Conservation (phyloP, 2,329 filamentous ascomycete genomes). For the Drechslerella coelobrocha region DNA sequence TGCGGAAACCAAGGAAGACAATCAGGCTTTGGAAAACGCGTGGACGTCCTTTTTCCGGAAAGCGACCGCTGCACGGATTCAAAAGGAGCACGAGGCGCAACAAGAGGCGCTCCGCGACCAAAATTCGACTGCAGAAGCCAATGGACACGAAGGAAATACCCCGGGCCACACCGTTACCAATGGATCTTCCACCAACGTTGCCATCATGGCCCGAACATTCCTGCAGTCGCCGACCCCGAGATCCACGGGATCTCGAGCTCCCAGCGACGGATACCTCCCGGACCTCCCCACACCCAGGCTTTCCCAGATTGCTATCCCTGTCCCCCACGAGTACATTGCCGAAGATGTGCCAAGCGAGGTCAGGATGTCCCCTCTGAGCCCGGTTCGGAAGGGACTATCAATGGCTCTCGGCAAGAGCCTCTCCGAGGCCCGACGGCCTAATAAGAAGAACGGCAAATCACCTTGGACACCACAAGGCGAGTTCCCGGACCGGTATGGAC, state of each 20-base stretch:
- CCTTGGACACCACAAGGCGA: conserved; percentile 32
- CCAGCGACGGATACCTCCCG: conserved; percentile 37
- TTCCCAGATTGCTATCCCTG: conserved; percentile 40
- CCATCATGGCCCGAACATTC: conserved; percentile 44
- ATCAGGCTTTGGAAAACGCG: conserved; percentile 57
- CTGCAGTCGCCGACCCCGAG: conserved; percentile 39
- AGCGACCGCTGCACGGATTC: conserved; percentile 61
- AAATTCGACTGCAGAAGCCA: neutral
- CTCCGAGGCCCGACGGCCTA: conserved; percentile 34
- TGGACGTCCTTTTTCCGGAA: conserved; percentile 80
- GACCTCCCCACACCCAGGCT: conserved; percentile 27
- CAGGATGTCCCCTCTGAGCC: conserved; percentile 35
- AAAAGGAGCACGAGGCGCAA: conserved; percentile 62
- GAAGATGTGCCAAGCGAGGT: conserved; percentile 24
- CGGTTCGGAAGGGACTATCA: conserved; percentile 14
- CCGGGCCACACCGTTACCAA: conserved; percentile 20
- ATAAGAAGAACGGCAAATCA: conserved; percentile 31
- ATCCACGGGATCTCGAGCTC: conserved; percentile 34
- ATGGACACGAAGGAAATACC: conserved; percentile 14
- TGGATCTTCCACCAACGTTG: conserved; percentile 11
- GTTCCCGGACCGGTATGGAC: conserved; percentile 33
- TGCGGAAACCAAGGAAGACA: conserved; percentile 53
- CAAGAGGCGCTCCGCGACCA: conserved; percentile 29
- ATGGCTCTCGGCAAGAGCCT: conserved; percentile 30
- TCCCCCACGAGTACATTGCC: conserved; percentile 31